phyloP scores from a whole-genome alignment of 2,329 filamentous ascomycete species.

The Sporothrix brasiliensis region DNA sequence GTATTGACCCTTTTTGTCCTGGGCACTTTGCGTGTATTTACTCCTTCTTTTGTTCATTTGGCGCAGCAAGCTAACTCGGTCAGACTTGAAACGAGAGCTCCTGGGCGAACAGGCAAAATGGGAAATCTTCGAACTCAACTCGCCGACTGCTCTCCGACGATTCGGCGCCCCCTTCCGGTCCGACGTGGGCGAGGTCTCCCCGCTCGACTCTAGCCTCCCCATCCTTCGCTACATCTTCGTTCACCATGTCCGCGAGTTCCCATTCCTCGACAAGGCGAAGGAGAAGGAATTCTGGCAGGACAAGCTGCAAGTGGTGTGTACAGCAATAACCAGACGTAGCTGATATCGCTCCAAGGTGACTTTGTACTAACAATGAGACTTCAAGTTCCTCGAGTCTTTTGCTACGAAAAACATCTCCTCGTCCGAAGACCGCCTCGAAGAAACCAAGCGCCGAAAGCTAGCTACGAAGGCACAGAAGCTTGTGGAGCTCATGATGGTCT shows the following conservation, averaged over 20 bases:
- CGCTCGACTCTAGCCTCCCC: conserved; percentile 88
- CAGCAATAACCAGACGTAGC: not conserved
- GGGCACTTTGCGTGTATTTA: no score
- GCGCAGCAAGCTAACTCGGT: not conserved
- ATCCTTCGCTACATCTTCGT: conserved; percentile 97
- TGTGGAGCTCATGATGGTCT: conserved; percentile 99
- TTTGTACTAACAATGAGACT: not conserved
- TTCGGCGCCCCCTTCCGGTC: conserved; percentile 96
- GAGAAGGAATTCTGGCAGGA: conserved; percentile 99
- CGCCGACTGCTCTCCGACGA: conserved; percentile 87
- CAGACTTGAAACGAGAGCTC: conserved; percentile 94
- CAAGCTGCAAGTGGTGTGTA: conserved; percentile 81
- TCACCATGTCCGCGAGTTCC: conserved; percentile 95
- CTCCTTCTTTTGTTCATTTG: not conserved
- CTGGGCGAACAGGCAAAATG: conserved; percentile 84
- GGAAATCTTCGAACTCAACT: conserved; percentile 92
- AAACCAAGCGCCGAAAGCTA: conserved; percentile 91
- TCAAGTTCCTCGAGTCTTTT: conserved; percentile 84
- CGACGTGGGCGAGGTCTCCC: conserved; percentile 87
- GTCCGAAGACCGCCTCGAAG: conserved; percentile 91
- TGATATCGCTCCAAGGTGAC: not conserved
- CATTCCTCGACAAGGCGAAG: conserved; percentile 91
- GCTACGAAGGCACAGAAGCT: conserved; percentile 92
- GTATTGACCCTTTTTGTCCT: not conserved
- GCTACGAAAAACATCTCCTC: conserved; percentile 96